Percentiles rank a stretch among this genome's conserved stretches.
These are phyloP conservation scores for Tillandsia leiboldiana DNA, from an alignment of 176 grass and related monocot genomes.

Conservation along the genomic window DNA sequence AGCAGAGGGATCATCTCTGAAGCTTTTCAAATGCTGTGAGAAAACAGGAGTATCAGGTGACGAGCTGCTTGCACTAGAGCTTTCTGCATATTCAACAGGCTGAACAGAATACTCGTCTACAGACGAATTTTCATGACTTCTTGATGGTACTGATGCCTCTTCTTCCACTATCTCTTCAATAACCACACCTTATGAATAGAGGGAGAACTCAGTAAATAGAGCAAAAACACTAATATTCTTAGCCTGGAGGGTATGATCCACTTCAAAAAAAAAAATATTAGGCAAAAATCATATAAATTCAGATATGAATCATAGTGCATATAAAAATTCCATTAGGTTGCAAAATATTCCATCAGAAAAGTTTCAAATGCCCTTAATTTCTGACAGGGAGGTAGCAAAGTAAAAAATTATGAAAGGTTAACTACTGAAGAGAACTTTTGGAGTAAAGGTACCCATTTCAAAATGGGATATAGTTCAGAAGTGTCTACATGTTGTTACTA, in stretches of 20 bases:
- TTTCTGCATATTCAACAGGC: conserved; percentile 34
- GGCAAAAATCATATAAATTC: no score
- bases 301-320: no score
- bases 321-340: no score
- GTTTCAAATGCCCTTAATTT: no score
- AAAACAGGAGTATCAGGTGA: conserved; percentile 4
- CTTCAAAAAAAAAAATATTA: neutral
- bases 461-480: no score
- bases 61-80: conserved; percentile 17
- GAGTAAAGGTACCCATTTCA: no score
- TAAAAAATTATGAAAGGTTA: no score
- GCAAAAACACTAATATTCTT: neutral
- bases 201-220: neutral
- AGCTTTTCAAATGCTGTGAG: conserved; percentile 25
- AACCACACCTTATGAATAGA: conserved; percentile 41
- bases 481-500: neutral
- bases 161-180: conserved; percentile 92
- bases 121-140: conserved; percentile 34
- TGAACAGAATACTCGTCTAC: conserved; percentile 29
- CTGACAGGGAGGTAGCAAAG: no score
- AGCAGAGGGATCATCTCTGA: conserved; percentile 40
- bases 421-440: no score
- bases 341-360: neutral
- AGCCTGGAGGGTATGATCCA: neutral
- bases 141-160: conserved; percentile 24